Evolutionary conservation across 2,329 filamentous ascomycete species (phyloP), one percentile per base, ranked within the genome.

Genomic region (Neonectria ditissima): DNA sequence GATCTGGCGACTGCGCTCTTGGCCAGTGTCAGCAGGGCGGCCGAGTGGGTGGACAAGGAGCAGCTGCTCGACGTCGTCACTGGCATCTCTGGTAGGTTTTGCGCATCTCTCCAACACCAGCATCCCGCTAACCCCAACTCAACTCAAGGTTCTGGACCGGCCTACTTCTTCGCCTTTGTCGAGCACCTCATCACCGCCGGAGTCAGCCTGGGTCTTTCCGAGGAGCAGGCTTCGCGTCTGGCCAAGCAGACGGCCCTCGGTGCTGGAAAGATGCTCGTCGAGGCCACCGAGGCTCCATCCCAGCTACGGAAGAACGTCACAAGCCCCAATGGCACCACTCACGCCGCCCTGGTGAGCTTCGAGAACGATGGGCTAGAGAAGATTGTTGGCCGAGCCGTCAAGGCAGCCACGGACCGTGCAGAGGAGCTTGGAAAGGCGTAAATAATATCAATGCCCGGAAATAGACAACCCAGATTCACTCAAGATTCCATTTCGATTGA

Each of bases 141-240:
- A n/a, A n/a, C 13, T 2, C 1, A 52, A 84, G 83, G 83, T 24
- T 84, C 82, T 18, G 83, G 83, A 2, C 83, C 83, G 0, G 83
- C 83, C 0, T 85, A 85, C 75, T 85, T 85, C 76, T 85, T 85
- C 70, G 82, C 82, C 67, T 78, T 85, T 74, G 83, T 85, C 7
- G 83, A 85, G 69, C 82, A 85, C 71, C 75, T 85, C 48, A 80
- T 83, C 56, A 72, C 80, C 55, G 80, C 80, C 63, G 83, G 79
- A 13, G 77, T 75, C 9, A 73, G 75, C n/a, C 74, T 84, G 1
- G 83, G 83, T 2, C 78, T 85, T 26, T 77, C 82, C 0, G 72
- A 76, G 18, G 83, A 84, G 59, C 83, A 85, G 71, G 83, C 83
- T n/a, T 80, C 79, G 11, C 80, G 82, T 1, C 74, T 84, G 18